Evolutionary conservation across 768 basidiomycete genomes (phyloP).

Genomic region (Tubosaeta sp.): DNA sequence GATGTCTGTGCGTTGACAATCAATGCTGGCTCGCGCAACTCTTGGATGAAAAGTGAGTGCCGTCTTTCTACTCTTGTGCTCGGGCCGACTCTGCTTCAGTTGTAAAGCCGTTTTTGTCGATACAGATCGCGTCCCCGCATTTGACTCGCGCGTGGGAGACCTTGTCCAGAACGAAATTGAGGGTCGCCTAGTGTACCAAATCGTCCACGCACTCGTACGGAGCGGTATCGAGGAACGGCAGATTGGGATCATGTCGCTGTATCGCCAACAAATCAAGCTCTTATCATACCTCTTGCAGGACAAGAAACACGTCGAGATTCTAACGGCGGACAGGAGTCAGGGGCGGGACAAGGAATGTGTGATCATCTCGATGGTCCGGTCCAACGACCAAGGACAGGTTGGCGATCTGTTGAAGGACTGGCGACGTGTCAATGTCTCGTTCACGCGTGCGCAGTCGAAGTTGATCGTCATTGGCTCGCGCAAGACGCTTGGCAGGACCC

Average conservation of each 20-base stretch:
- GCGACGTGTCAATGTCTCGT: slow-evolving; percentile 94
- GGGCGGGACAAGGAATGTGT: slow-evolving; percentile 96
- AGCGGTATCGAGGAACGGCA: slow-evolving; percentile 65
- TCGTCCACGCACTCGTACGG: slow-evolving; percentile 58
- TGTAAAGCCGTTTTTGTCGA: slow-evolving; percentile 91
- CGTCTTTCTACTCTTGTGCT: neutral
- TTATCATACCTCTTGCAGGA: slow-evolving; percentile 59
- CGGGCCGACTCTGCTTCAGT: slow-evolving; percentile 35
- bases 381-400: slow-evolving; percentile 71
- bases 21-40: slow-evolving; percentile 72
- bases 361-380: slow-evolving; percentile 87
- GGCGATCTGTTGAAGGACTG: slow-evolving; percentile 95
- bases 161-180: slow-evolving; percentile 88
- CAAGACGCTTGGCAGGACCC: slow-evolving; percentile 59
- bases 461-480: slow-evolving; percentile 88
- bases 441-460: slow-evolving; percentile 90
- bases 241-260: slow-evolving; percentile 86
- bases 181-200: slow-evolving; percentile 62
- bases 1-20: slow-evolving; percentile 28
- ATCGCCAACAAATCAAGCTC: slow-evolving; percentile 94
- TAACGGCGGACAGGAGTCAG: slow-evolving; percentile 92
- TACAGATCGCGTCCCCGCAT: slow-evolving; percentile 77
- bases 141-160: slow-evolving; percentile 79
- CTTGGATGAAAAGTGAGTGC: slow-evolving; percentile 57
- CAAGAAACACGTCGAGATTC: slow-evolving; percentile 64